These are phyloP conservation scores for Tricholoma hemisulphureum DNA, from an alignment of 768 basidiomycete species.

Conservation along the genomic window DNA sequence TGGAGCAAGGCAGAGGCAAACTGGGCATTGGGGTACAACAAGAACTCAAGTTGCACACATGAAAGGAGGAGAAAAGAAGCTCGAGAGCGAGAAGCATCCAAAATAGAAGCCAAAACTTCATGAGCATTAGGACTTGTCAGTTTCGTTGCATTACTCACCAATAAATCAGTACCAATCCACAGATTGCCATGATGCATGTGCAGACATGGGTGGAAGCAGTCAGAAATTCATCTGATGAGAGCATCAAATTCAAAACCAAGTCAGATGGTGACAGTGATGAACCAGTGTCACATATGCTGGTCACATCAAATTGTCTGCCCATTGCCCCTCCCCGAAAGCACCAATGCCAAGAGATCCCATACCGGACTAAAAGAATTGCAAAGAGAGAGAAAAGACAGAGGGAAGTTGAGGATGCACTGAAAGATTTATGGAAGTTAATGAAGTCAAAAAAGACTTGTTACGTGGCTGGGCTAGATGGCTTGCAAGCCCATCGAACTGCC, in stretches of 20 bases:
- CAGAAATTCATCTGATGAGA: background rate
- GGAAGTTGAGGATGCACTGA: background rate
- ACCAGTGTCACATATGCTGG: background rate
- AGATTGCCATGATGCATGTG: no score
- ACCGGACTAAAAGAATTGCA: background rate
- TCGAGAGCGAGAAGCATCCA: background rate
- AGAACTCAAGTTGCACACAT: background rate
- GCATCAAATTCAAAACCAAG: background rate
- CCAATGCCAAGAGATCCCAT: background rate
- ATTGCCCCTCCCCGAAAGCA: background rate
- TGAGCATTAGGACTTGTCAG: no score
- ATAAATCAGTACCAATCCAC: no score
- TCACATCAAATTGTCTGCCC: background rate
- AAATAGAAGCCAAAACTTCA: no score
- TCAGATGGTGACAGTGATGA: background rate
- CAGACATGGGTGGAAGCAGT: background rate
- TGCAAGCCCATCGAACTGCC: conserved; percentile 2
- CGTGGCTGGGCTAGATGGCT: background rate
- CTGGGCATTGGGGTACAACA: background rate
- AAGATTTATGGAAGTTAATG: background rate
- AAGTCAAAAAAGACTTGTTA: background rate
- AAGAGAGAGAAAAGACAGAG: background rate
- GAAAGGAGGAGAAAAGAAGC: background rate
- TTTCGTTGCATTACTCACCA: no score
- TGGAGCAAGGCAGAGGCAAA: background rate